Base-by-base conservation (phyloP, 2,329 filamentous ascomycete genomes). In the Trichoderma endophyticum region DNA sequence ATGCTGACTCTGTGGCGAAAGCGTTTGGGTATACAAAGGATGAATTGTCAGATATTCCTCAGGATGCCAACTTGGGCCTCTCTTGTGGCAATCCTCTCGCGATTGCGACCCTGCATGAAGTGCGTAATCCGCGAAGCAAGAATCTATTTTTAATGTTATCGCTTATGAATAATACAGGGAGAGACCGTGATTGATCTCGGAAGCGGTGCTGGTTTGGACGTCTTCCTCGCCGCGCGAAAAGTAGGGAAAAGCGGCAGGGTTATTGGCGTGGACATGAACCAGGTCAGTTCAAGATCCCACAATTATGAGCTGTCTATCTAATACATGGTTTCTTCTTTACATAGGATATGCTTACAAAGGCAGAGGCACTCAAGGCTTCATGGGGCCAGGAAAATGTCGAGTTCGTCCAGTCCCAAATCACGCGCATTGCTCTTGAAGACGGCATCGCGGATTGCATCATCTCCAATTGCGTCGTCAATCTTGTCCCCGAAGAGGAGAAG, bases 391-490 rank as follows among this genome's bases (percentile, higher is more conserved):
- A 75, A 6, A 90, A 90, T 74, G 82, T 85, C 3, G 76, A 80
- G 14, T 90, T 91, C 71, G 74, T 89, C 71, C 79, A 88, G 72
- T 80, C 83, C 3, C 76, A 76, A 21, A 90, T 91, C 75, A 89
- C 86, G 0, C 75, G 80, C 4, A 84, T 89, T 24, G 79, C 83
- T 0, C 79, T 90, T 0, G 76, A 80, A 1, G 74, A 79, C 1
- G 75, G 80, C 6, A 84, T 88, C 15, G 86, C 84, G 8, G 81
- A 84, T 77, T 18, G 86, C 83, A 21, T 91, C 71, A 89, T 91
- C 74, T 88, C 85, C 73, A 92, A 91, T 79, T 92, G 89, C 72
- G 88, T 90, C 30, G 80, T 91, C 72, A 90, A 90, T 74, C 85
- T 90, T 0, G 86, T 90, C 1, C 87, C 87, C 0, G 77, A 79